Evolutionary conservation across 352 stramenopile species (phyloP).

Genomic region (Phytophthora ohioensis): DNA sequence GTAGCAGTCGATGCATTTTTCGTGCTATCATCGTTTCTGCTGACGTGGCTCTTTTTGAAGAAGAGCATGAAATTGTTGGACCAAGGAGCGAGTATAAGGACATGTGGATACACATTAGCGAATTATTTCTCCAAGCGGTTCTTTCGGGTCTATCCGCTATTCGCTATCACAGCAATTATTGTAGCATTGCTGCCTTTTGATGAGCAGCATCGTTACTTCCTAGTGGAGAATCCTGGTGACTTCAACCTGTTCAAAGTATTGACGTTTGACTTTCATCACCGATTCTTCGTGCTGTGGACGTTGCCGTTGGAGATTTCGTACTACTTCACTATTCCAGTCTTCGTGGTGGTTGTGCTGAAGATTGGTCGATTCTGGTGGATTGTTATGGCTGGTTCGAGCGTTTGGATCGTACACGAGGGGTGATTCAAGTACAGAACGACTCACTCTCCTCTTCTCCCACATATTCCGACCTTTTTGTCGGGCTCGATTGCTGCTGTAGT

Average conservation of each 20-base stretch:
- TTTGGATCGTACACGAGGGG: constrained; percentile 35
- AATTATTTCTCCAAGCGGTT: constrained; percentile 62
- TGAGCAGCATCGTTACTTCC: constrained; percentile 40
- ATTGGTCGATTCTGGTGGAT: constrained; percentile 37
- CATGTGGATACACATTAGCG: constrained; percentile 26
- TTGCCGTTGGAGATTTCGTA: constrained; percentile 55
- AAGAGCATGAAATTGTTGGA: constrained; percentile 37
- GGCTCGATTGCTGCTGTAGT: constrained; percentile 47
- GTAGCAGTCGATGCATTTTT: constrained; percentile 49
- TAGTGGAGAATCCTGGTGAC: constrained; percentile 24
- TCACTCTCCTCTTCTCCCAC: constrained; percentile 34
- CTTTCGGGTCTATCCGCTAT: constrained; percentile 66
- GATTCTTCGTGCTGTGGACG: constrained; percentile 57
- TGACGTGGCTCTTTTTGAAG: constrained; percentile 48
- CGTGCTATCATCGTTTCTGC: constrained; percentile 50
- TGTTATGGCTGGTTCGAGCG: constrained; percentile 15
- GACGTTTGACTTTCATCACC: constrained; percentile 42
- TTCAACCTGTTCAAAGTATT: constrained; percentile 52
- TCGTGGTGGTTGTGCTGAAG: constrained; percentile 37
- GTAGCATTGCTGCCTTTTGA: constrained; percentile 39
- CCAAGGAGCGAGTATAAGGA: constrained; percentile 17
- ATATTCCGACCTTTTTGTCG: constrained; percentile 44
- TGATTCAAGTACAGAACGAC: constrained; percentile 28
- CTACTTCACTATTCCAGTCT: constrained; percentile 51
- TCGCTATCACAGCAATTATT: constrained; percentile 39